Base-by-base conservation (phyloP, 148 eudicot genomes). In the Chenopodium quinoa region DNA sequence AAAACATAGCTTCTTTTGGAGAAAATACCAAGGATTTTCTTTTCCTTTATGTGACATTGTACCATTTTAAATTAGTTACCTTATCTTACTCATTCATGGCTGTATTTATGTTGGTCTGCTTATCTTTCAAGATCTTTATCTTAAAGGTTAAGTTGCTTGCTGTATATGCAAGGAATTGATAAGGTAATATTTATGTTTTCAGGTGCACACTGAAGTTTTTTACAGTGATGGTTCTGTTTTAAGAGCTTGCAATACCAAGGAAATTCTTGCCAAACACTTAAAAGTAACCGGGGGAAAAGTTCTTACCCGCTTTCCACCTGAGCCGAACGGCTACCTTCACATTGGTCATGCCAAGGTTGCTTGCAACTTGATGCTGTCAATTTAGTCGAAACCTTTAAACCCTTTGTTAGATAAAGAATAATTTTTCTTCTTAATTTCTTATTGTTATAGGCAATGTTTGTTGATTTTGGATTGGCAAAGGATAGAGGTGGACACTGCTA, bases 291-390 rank as follows among this genome's bases (percentile, higher is more conserved):
- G 93, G 46, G 97, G 97, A 72, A 94, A 94, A 90, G 95, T 96
- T 82, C 71, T 78, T 65, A 96, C 99, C 60, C 98, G 99, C 60
- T 96, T 96, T 83, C 98, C 98, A 54, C 99, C 98, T 34, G 99
- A 96, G 85, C 99, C 99, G 22, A 96, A 96, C 91, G 99, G 99
- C 25, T 96, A 91, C 87, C 91, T 96, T 71, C 99, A 96, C 76
- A 96, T 96, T 78, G 99, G 99, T 81, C 99, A 96, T 86, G 99
- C 99, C 74, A 96, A 96, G 94, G 99, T 92, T 80, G 82, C 54
- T 76, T 65, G 76, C 52, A 23, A 58, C 19, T 52, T 58, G 56
- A 40, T 73, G 63, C 63, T 22, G n/a, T 50, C 64, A 31, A 22
- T 71, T 77, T 40, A 5, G 14, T 80, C 9, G 27, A 31, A 69